Evolutionary conservation across 2,329 filamentous ascomycete genomes (phyloP), one percentile per base, ranked within the genome.

Genomic region (Celoporthe dispersa): DNA sequence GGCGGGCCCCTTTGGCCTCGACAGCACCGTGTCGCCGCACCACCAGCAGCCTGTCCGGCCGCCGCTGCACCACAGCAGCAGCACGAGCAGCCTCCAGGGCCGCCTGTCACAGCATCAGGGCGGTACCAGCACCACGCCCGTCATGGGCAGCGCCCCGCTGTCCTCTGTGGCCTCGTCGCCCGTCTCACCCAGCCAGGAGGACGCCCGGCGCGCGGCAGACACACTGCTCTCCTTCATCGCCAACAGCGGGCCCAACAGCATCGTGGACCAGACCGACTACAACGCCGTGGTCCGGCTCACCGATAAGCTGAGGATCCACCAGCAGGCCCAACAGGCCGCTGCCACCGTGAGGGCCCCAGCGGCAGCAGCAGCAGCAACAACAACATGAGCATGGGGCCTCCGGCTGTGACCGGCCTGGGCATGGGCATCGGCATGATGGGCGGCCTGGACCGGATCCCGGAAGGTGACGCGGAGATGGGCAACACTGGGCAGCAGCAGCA

Each of bases 161-260:
- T 80, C 57, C 73, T 80, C 82, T 2, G 82, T 88, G 51, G 82
- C 88, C 71, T 86, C 87, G 55, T 86, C 88, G 64, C 86, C 90
- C 1, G 87, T 81, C 37, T 92, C 91, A 1, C 92, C 92, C 0
- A 94, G 91, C 0, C 92, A 94, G 74, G 94, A 98, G 75, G 94
- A 98, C 79, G 94, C 94, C 4, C 88, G 92, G 53, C 87, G 89
- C 66, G 95, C 94, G 1, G 86, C 97, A 5, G 91, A 95, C 75
- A 90, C 94, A 2, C 88, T 98, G 28, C 87, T 97, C 78, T 91
- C 82, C 71, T 97, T 95, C 77, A 92, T 98, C 78, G 88, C 93
- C 75, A 90, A 90, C 71, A 88, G 92, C 74, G 88, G 90, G 16
- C 81, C 85, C 0, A 83, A 80, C 31, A 91, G 90, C 1, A 87